Conservation (phyloP, 176 grass and related monocot species). For the Aechmea fasciata region DNA sequence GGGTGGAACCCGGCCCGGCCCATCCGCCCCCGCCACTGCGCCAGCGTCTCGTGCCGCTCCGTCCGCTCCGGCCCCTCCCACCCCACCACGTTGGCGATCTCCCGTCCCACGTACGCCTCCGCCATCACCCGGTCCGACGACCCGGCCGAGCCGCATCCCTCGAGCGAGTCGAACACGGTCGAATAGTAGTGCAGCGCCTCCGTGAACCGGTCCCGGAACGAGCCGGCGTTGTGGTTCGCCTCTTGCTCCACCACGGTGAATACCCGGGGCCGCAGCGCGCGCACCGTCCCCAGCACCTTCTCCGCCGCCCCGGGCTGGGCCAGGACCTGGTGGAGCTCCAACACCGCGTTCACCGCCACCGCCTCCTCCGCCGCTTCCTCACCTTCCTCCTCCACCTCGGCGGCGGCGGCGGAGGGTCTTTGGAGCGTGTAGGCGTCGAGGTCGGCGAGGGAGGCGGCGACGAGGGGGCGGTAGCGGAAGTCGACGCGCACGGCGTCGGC, state of each 20-base stretch:
- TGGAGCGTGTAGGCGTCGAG: conserved; percentile 74
- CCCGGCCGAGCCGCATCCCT: conserved; percentile 23
- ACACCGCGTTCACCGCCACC: conserved; percentile 74
- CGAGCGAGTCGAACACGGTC: conserved; percentile 93
- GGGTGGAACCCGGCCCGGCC: conserved; percentile 58
- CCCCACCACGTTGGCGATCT: conserved; percentile 90
- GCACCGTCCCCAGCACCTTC: conserved; percentile 64
- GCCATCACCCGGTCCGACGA: conserved; percentile 63
- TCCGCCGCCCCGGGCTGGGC: conserved; percentile 63
- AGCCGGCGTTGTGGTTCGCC: conserved; percentile 67
- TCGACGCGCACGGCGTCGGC: conserved; percentile 66
- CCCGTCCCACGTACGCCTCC: conserved; percentile 71
- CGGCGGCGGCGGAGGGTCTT: conserved; percentile 20
- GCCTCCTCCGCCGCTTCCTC: conserved; percentile 61
- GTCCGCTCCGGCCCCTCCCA: conserved; percentile 78
- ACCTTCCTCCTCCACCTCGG: conserved; percentile 59
- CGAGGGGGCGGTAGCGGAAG: conserved; percentile 74
- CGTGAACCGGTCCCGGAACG: conserved; percentile 75
- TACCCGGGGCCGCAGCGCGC: conserved; percentile 60
- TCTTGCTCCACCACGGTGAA: conserved; percentile 89
- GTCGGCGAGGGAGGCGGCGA: conserved; percentile 65
- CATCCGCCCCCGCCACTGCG: conserved; percentile 59
- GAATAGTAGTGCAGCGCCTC: conserved; percentile 95
- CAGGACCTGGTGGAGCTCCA: conserved; percentile 71
- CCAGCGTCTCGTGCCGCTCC: conserved; percentile 87